Conservation (phyloP, 140 eudicot genomes). For the Erigeron philadelphicus region DNA sequence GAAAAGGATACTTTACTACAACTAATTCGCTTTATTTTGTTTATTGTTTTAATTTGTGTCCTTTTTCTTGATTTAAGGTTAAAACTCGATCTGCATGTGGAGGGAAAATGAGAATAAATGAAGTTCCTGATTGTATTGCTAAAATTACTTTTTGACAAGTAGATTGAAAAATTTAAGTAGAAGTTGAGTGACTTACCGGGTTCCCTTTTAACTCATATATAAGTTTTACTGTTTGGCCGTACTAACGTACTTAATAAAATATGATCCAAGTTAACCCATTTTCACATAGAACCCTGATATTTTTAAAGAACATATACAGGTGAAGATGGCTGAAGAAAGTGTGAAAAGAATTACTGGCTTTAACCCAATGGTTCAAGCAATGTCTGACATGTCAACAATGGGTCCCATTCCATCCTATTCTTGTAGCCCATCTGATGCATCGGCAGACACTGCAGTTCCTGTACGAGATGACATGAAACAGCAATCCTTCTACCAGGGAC, state of each 20-base stretch:
- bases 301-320: slow-evolving; percentile 36
- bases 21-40: background rate
- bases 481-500: slow-evolving; percentile 46
- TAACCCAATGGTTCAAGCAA: slow-evolving; percentile 70
- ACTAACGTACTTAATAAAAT: background rate
- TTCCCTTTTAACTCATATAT: background rate
- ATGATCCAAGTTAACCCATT: background rate
- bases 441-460: slow-evolving; percentile 64
- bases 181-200: background rate
- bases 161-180: background rate
- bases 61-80: background rate
- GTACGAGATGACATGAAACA: slow-evolving; percentile 64
- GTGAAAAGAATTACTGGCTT: slow-evolving; percentile 88
- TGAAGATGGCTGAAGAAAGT: slow-evolving; percentile 95
- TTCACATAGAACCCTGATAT: background rate
- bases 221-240: background rate
- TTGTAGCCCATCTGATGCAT: slow-evolving; percentile 63
- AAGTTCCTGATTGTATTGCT: background rate
- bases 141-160: background rate
- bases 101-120: background rate
- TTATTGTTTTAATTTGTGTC: background rate
- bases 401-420: slow-evolving; percentile 56
- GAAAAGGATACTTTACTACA: background rate
- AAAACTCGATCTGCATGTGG: background rate
- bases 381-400: slow-evolving; percentile 80